Percentiles rank a stretch among this genome's conserved stretches.
phyloP scores from a whole-genome alignment of 2,329 filamentous ascomycete species.

The Cryphonectria parasitica region DNA sequence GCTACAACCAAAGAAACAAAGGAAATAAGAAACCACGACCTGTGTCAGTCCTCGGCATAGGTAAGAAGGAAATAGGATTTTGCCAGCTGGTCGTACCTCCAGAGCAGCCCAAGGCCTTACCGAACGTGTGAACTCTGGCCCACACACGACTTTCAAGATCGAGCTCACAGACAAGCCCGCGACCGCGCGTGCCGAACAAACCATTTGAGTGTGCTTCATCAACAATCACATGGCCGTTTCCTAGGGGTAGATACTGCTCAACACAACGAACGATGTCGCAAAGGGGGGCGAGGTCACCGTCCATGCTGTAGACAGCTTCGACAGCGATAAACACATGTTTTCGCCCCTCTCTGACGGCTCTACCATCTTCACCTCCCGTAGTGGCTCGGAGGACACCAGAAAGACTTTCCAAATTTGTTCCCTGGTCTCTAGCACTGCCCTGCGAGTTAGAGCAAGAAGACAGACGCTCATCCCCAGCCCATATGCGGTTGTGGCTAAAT shows the following conservation, averaged over 20 bases:
- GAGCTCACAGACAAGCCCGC: slow-evolving; percentile 61
- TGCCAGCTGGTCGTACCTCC: slow-evolving; percentile 52
- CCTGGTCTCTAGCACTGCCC: neutral
- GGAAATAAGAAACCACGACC: fast-evolving
- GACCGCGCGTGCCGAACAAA: slow-evolving; percentile 57
- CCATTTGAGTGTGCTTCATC: slow-evolving; percentile 73
- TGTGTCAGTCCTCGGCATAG: neutral
- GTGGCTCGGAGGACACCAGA: slow-evolving; percentile 38
- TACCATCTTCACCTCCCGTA: slow-evolving; percentile 39
- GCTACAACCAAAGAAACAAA: slow-evolving; percentile 29
- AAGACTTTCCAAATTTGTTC: slow-evolving; percentile 31
- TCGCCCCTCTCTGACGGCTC: slow-evolving; percentile 40
- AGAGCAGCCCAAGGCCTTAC: slow-evolving; percentile 69
- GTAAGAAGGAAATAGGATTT: neutral
- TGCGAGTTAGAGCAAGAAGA: too few species aligned
- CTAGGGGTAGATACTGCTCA: slow-evolving; percentile 56
- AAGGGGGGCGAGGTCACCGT: slow-evolving; percentile 73
- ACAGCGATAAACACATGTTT: slow-evolving; percentile 69
- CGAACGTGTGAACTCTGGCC: slow-evolving; percentile 66
- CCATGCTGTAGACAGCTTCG: slow-evolving; percentile 81
- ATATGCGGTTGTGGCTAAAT: slow-evolving; percentile 61
- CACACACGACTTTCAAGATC: slow-evolving; percentile 60
- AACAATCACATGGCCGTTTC: slow-evolving; percentile 66
- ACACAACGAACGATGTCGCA: slow-evolving; percentile 61
- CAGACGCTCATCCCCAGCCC: neutral